These are phyloP conservation scores for Coniophora puteana DNA, from an alignment of 1,284 basidiomycete genomes.

Conservation along the genomic window DNA sequence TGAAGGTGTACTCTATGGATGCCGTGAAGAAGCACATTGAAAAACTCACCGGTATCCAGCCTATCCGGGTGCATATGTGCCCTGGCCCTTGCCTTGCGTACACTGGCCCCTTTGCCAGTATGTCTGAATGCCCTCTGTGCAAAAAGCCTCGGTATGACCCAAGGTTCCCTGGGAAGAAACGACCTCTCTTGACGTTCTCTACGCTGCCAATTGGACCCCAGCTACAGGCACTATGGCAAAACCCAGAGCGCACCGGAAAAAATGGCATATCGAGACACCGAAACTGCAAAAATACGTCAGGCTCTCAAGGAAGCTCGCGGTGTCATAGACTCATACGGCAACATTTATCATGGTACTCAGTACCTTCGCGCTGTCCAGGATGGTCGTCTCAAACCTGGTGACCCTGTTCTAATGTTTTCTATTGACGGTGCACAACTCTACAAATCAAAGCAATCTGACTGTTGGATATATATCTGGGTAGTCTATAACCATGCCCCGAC, in stretches of 20 bases:
- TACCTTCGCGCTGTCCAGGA: not conserved
- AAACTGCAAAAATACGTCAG: not conserved
- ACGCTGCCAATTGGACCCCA: conserved; percentile 33
- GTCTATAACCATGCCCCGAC: not conserved
- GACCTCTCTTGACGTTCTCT: conserved; percentile 22
- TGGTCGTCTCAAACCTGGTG: not conserved
- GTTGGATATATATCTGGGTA: not conserved
- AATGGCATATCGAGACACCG: not conserved
- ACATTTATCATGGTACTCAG: not conserved
- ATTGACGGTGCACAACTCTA: not conserved
- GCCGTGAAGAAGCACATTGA: no score
- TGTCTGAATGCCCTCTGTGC: no score
- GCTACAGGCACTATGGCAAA: not conserved
- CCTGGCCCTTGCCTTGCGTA: no score
- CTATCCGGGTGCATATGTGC: no score
- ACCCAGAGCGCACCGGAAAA: not conserved
- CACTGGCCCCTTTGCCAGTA: no score
- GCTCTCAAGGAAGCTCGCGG: not conserved
- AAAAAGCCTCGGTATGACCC: conserved; percentile 15
- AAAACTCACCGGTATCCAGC: no score
- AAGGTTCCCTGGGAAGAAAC: conserved; percentile 1
- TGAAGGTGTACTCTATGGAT: not conserved
- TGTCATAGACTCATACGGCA: not conserved
- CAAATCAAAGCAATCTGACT: no score
- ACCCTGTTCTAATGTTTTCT: not conserved